These are phyloP conservation scores for Paracorniculantispora psalliotae DNA, from an alignment of 2,329 filamentous ascomycete genomes.

Conservation along the genomic window DNA sequence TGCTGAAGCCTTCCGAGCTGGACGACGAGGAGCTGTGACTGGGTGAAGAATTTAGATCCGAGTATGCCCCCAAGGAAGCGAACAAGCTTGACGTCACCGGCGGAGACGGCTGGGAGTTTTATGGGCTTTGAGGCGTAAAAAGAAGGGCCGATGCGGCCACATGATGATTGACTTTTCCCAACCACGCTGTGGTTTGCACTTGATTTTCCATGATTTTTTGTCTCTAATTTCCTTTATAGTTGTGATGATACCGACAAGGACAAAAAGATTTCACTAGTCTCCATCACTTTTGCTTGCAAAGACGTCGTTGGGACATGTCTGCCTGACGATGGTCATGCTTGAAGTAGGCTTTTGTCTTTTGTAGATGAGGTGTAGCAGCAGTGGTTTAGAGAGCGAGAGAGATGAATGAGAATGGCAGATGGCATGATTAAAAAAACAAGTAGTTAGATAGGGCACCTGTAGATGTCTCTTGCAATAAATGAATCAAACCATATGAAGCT, in stretches of 20 bases:
- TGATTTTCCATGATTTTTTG: background rate
- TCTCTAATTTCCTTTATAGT: constrained; percentile 14
- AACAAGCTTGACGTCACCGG: constrained; percentile 24
- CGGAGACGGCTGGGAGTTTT: constrained; percentile 60
- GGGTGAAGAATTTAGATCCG: constrained; percentile 59
- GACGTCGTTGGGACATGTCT: background rate
- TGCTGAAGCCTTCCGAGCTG: constrained; percentile 96
- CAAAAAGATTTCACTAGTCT: constrained; percentile 8
- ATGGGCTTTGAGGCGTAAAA: constrained; percentile 44
- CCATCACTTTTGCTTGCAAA: background rate
- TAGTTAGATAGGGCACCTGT: background rate
- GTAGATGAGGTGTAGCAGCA: background rate
- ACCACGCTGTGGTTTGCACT: background rate
- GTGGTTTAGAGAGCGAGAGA: background rate
- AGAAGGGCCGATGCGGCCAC: background rate
- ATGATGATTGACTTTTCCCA: background rate
- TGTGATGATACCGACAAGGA: constrained; percentile 14
- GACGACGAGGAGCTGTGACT: constrained; percentile 91
- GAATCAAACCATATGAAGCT: background rate
- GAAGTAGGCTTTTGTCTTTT: background rate
- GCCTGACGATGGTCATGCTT: background rate
- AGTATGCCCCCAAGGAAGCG: constrained; percentile 43
- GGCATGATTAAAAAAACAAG: background rate
- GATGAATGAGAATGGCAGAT: background rate
- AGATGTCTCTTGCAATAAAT: background rate